Evolutionary conservation across 441 rosid genomes (phyloP).

Genomic region (Aleurites moluccanus): DNA sequence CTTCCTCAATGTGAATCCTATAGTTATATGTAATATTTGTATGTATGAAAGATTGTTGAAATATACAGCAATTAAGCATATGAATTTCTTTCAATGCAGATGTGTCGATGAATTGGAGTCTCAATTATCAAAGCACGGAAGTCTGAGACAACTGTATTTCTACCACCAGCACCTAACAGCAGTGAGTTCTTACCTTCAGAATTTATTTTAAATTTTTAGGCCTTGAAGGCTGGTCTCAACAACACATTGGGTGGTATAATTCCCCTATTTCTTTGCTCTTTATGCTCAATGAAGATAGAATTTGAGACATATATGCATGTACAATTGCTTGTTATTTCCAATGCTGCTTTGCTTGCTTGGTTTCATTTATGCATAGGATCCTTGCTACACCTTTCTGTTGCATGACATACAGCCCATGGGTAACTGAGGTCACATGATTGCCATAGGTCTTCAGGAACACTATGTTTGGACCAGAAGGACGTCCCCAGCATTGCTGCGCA

Average conservation of each 20-base stretch:
- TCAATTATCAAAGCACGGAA: slow-evolving; percentile 96
- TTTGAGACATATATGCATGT: not conserved
- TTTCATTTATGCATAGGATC: not conserved
- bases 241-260: not conserved
- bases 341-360: not conserved
- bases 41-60: not conserved
- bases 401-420: slow-evolving; percentile 23
- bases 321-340: not conserved
- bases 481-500: slow-evolving; percentile 99
- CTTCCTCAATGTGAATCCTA: slow-evolving; percentile 4
- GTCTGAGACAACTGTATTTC: slow-evolving; percentile 86
- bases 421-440: slow-evolving; percentile 29
- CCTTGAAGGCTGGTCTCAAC: slow-evolving; percentile 1
- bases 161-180: slow-evolving; percentile 96
- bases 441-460: slow-evolving; percentile 95
- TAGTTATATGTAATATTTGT: too few relatives aligned
- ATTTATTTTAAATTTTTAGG: slow-evolving; percentile 13
- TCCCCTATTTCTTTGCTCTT: not conserved
- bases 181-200: slow-evolving; percentile 45
- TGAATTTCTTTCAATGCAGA: slow-evolving; percentile 47
- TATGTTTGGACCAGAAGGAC: slow-evolving; percentile 99
- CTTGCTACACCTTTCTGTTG: slow-evolving; percentile 8
- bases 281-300: not conserved
- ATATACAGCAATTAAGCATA: not conserved
- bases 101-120: slow-evolving; percentile 95